Base-by-base conservation (phyloP, 306 rosid species). In the Argentina anserina region DNA sequence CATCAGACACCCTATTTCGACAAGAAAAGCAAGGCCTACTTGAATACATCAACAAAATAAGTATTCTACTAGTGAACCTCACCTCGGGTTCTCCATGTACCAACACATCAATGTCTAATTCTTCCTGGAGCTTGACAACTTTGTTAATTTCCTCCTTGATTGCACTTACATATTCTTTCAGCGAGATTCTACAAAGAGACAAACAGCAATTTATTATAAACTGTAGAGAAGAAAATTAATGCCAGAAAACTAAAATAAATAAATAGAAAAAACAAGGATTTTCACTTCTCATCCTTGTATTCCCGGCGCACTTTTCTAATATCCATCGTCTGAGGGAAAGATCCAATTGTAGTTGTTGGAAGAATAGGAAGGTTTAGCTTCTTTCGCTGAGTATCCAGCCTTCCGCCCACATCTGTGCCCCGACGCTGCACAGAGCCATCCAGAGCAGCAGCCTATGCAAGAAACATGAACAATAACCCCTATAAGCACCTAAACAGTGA, bases 21-120 rank as follows among this genome's bases (percentile, higher is more conserved):
- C 71, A 40, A n/a, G n/a, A 66, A 34, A 46, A 69, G 21, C 56
- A 65, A 43, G 50, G 36, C 49, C 33, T 66, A 56, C 49, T 46
- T 40, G 64, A 55, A 58, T 34, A 28, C 64, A 5, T 26, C 50
- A 79, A 73, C 42, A 12, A 43, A 43, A n/a, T 28, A 56, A 58
- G 47, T 56, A 46, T 56, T 76, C 21, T 40, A 69, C 50, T 53
- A 46, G 61, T 14, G 67, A 47, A 75, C 64, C 85, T 69, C 76
- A 92, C 97, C 97, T 92, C 96, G 0, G 97, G 97, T 73, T 92
- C 96, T 80, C 97, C 96, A 74, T 89, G 97, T 47, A 92, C 96
- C 78, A 91, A 82, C 65, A 92, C 97, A 71, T 92, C 97, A 79
- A 92, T 92, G 82, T 87, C 97, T 61, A 89, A 83, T 73, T 89